phyloP scores from a whole-genome alignment of 352 stramenopile genomes.

The Sclerospora graminicola region DNA sequence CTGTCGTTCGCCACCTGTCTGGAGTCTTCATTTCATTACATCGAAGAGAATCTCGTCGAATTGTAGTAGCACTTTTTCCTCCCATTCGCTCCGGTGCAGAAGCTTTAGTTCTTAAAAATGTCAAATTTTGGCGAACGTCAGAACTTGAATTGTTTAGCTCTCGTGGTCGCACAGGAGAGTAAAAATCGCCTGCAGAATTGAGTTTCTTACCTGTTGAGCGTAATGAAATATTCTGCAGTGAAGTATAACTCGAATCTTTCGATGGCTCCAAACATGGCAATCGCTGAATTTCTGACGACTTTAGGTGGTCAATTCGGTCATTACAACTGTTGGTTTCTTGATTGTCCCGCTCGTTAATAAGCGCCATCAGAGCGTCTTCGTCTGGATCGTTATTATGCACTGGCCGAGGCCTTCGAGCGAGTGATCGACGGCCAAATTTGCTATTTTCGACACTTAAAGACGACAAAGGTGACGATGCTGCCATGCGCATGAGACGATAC shows the following conservation, averaged over 20 bases:
- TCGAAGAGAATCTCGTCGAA: background rate
- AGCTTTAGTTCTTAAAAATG: slow-evolving; percentile 15
- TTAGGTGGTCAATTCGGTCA: slow-evolving; percentile 3
- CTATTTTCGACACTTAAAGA: slow-evolving; percentile 2
- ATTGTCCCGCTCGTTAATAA: slow-evolving; percentile 27
- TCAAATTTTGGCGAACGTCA: slow-evolving; percentile 11
- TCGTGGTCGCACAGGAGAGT: slow-evolving; percentile 22
- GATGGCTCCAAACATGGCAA: slow-evolving; percentile 6
- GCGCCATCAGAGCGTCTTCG: slow-evolving; percentile 31
- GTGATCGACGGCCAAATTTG: slow-evolving; percentile 2
- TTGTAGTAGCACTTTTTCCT: background rate
- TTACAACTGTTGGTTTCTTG: slow-evolving; percentile 10
- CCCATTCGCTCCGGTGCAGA: slow-evolving; percentile 5
- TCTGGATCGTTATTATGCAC: slow-evolving; percentile 13
- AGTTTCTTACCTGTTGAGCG: slow-evolving; percentile 12
- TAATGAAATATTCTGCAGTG: slow-evolving; percentile 3
- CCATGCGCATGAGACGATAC: slow-evolving; percentile 14
- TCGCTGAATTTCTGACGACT: too few species aligned
- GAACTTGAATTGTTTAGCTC: slow-evolving; percentile 9
- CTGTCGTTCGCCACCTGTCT: slow-evolving; percentile 20
- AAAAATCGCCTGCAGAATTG: slow-evolving; percentile 24
- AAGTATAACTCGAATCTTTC: slow-evolving; percentile 1
- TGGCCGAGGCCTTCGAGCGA: slow-evolving; percentile 2
- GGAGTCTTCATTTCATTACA: slow-evolving; percentile 26
- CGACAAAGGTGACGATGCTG: slow-evolving; percentile 5